Evolutionary conservation across 306 rosid genomes (phyloP), one percentile per base, ranked within the genome.

Genomic region (Pterocarpus santalinus): DNA sequence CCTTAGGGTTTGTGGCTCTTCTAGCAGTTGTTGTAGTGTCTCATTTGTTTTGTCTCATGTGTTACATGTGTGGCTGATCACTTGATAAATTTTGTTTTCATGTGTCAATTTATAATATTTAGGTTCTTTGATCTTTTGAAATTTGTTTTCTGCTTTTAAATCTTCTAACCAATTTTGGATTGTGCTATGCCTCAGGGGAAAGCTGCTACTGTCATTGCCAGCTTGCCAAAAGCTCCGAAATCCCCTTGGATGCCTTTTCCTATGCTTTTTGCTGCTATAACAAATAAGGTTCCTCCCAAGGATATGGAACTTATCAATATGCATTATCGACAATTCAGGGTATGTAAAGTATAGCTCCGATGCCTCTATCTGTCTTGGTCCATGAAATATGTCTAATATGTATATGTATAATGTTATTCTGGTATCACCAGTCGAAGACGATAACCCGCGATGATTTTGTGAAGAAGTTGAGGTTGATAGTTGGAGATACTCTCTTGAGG

Each of bases 201-300:
- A 66, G 79, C 80, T 82, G 78, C 85, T 30, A 61, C 85, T 47
- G 30, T 76, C 55, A 85, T 84, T 73, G 72, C 91, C 66, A 82
- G 78, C 67, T 47, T 14, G 41, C 74, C 65, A 32, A 91, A 75
- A 80, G 80, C 83, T 76, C 95, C 97, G 36, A 90, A 83, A 72
- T 94, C 98, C 51, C 94, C 98, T 13, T 94, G 95, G 95, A 91
- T 94, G 97, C 91, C 98, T 84, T 94, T 94, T 79, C 91, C 97
- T 52, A 84, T 82, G 89, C 84, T 94, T 75, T 89, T 94, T 89
- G 81, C 82, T 84, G 95, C 97, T 39, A 90, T 94, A 66, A 80
- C 82, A 65, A 71, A 80, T 15, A 77, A 87, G 64, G 90, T 94
- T 83, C 70, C 90, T 85, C 55, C 88, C 17, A 57, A 80, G 55